Conservation (phyloP, 2,329 filamentous ascomycete genomes). For the Exophiala aquamarina region DNA sequence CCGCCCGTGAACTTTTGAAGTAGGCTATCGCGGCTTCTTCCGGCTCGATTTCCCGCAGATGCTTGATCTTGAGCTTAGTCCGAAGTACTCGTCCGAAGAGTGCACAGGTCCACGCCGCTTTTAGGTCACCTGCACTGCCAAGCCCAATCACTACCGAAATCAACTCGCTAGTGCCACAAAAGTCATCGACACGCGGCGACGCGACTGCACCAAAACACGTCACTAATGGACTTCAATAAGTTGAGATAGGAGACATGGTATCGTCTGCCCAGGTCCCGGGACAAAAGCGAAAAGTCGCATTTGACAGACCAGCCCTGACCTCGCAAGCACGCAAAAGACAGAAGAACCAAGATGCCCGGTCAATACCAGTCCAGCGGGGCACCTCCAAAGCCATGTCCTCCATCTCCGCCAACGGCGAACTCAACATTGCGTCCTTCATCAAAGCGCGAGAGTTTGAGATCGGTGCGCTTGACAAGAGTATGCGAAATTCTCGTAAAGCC, state of each 20-base stretch:
- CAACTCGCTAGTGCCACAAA: too few relatives aligned
- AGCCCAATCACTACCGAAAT: too few relatives aligned
- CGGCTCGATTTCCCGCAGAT: too few relatives aligned
- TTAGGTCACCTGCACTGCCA: too few relatives aligned
- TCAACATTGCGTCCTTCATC: slow-evolving; percentile 83
- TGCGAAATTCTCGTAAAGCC: slow-evolving; percentile 68
- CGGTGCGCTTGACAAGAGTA: slow-evolving; percentile 76
- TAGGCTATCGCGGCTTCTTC: too few relatives aligned
- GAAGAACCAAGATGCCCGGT: slow-evolving; percentile 46
- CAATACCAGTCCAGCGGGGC: slow-evolving; percentile 46
- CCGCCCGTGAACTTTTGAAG: too few relatives aligned
- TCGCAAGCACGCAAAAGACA: slow-evolving; percentile 36
- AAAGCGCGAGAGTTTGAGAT: slow-evolving; percentile 88
- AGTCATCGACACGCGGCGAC: too few relatives aligned
- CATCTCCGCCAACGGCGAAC: slow-evolving; percentile 66
- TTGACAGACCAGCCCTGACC: slow-evolving; percentile 9
- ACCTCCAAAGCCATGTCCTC: slow-evolving; percentile 37
- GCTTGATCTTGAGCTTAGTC: too few relatives aligned
- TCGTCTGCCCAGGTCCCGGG: slow-evolving; percentile 12
- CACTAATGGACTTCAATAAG: too few relatives aligned
- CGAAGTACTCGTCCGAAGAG: too few relatives aligned
- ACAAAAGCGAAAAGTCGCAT: slow-evolving; percentile 25
- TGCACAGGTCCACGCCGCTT: not conserved
- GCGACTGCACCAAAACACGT: too few relatives aligned
- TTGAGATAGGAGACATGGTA: slow-evolving; percentile 6